phyloP scores from a whole-genome alignment of 2,329 filamentous ascomycete species.

The Dichotomopilus funicola region DNA sequence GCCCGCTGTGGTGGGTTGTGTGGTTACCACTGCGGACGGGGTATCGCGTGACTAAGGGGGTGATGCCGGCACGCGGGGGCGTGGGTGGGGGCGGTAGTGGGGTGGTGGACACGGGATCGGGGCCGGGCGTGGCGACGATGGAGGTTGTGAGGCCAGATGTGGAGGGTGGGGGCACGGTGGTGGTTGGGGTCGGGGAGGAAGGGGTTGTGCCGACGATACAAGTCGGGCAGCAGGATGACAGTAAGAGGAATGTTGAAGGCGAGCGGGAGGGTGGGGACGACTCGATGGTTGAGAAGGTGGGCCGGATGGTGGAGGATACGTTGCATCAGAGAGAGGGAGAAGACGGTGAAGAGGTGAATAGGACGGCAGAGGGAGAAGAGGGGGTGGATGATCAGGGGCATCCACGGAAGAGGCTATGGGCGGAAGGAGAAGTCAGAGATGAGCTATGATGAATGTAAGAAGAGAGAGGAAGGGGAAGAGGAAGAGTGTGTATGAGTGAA shows the following conservation, averaged over 20 bases:
- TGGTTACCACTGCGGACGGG: constrained; percentile 71
- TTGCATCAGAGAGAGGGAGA: constrained; percentile 25
- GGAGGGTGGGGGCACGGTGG: constrained; percentile 21
- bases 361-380: constrained; percentile 16
- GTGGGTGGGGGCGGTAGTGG: constrained; percentile 9
- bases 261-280: constrained; percentile 28
- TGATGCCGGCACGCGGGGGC: constrained; percentile 20
- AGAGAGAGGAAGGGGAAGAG: not conserved
- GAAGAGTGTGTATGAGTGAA: not conserved
- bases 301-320: constrained; percentile 37
- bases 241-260: constrained; percentile 20
- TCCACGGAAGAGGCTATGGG: constrained; percentile 57
- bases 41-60: constrained; percentile 54
- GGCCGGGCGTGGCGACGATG: constrained; percentile 15
- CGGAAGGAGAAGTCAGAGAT: constrained; percentile 35
- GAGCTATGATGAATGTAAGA: constrained; percentile 24
- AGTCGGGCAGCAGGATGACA: constrained; percentile 30
- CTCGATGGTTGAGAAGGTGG: constrained; percentile 47
- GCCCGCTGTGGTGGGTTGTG: constrained; percentile 82
- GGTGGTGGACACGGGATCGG: constrained; percentile 2
- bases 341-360: constrained; percentile 28
- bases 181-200: constrained; percentile 29
- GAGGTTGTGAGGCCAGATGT: constrained; percentile 21
- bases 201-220: constrained; percentile 44
- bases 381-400: constrained; percentile 34